Evolutionary conservation across 2,329 filamentous ascomycete species (phyloP), one percentile per base, ranked within the genome.

Genomic region (Fusarium foetens): DNA sequence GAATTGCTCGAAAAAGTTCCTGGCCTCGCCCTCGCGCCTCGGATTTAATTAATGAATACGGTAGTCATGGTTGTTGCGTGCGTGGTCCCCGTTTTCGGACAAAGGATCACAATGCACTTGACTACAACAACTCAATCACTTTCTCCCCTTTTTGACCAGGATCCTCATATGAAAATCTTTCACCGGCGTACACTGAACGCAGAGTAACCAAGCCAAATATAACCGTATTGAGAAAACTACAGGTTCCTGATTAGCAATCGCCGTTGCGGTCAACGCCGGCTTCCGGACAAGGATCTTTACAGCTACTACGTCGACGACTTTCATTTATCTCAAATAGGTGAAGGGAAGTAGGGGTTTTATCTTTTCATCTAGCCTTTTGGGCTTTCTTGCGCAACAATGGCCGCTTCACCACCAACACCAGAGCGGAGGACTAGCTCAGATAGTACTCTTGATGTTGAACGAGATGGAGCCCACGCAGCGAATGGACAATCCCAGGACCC

Each of bases 381-480:
- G 55, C 45, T 59, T 59, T 33, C 58, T 42, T 42, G 25, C 49
- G 46, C 46, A 52, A 70, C 39, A 57, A 75, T 76, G 75, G 46
- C 66, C 12, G 31, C 63, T 21, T 66, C 59, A 39, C 41, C 61
- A 27, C 31, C 63, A 42, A 60, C 63, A 38, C 58, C 75, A 13
- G 70, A 73, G n/a, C 66, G 63, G 67, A 72, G 72, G 31, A 67
- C 75, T 49, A 79, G 76, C 70, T 79, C 79, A 14, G 77, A 79
- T 36, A 72, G 66, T 19, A 80, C 79, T 11, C 68, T 79, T 29
- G 72, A 79, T 49, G 65, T 77, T 25, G 78, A 75, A 60, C 68
- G 75, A 67, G 70, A 77, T 43, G 77, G 66, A 10, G 60, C 58
- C 43, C 25, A 49, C 52, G 17, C 36, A 52, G 27, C 46, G 21